Evolutionary conservation across 306 rosid species (phyloP).

Genomic region (Abrus pulchellus): DNA sequence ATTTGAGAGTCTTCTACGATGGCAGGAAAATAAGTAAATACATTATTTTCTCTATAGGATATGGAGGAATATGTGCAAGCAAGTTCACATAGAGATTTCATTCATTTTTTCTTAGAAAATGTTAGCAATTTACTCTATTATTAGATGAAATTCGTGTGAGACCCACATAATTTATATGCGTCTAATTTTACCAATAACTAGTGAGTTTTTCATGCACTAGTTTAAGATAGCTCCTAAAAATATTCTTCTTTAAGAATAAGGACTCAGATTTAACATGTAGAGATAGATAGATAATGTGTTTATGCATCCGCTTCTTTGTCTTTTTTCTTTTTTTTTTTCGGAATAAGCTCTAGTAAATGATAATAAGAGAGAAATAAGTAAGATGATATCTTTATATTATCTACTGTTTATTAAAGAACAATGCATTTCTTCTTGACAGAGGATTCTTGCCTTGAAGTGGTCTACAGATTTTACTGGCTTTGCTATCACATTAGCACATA

Average conservation of each 20-base stretch:
- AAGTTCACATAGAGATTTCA: constrained; percentile 4
- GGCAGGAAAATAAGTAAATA: constrained; percentile 73
- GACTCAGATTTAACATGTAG: too few species aligned
- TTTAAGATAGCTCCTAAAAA: too few species aligned
- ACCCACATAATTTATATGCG: background rate
- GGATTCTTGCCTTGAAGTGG: constrained; percentile 92
- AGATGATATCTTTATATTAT: background rate
- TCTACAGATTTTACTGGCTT: constrained; percentile 92
- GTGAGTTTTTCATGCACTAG: too few species aligned
- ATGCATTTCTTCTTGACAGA: constrained; percentile 61
- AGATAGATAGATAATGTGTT: too few species aligned
- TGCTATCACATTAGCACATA: constrained; percentile 88
- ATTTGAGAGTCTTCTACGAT: constrained; percentile 86
- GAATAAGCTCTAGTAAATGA: constrained; percentile 11
- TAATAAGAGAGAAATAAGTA: background rate
- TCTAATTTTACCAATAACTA: too few species aligned
- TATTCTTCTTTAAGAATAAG: too few species aligned
- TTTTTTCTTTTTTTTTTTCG: background rate
- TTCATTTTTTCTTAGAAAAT: background rate
- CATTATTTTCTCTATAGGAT: constrained; percentile 18
- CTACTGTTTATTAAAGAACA: constrained; percentile 1
- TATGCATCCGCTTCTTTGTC: too few species aligned
- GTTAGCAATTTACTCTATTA: background rate
- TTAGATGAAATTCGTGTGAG: background rate
- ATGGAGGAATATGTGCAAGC: background rate